Conservation (phyloP, 768 basidiomycete genomes). For the Serendipita vermifera region DNA sequence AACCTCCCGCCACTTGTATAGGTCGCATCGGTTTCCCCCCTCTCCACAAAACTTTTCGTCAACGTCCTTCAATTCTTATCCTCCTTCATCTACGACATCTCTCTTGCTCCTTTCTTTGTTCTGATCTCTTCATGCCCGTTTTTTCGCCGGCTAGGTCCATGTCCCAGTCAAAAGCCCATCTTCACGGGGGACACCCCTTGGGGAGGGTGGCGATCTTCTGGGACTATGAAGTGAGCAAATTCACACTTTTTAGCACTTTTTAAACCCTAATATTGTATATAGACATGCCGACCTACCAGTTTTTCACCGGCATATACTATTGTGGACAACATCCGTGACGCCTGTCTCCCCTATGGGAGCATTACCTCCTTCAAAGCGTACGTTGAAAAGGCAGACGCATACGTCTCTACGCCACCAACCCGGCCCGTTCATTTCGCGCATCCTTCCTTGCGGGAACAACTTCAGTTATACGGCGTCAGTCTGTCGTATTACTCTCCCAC, state of each 20-base stretch:
- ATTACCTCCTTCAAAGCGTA: conserved; percentile 6
- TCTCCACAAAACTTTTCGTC: too few species aligned
- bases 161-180: too few species aligned
- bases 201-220: neutral
- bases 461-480: neutral
- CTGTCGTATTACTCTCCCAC: neutral
- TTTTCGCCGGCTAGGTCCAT: too few species aligned
- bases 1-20: too few species aligned
- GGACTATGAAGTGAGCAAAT: neutral
- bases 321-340: neutral
- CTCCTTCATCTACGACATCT: too few species aligned
- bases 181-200: too few species aligned
- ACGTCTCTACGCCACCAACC: neutral
- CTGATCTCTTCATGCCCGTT: too few species aligned
- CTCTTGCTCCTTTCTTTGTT: too few species aligned
- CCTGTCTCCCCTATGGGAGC: neutral
- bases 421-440: neutral
- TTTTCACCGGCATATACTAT: neutral
- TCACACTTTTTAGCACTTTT: neutral
- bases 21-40: too few species aligned
- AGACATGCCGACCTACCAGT: neutral
- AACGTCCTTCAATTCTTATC: too few species aligned
- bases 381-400: neutral
- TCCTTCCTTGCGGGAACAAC: neutral
- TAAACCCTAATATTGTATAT: neutral